phyloP scores from a whole-genome alignment of 257 asterid species.

The Lantana camara region DNA sequence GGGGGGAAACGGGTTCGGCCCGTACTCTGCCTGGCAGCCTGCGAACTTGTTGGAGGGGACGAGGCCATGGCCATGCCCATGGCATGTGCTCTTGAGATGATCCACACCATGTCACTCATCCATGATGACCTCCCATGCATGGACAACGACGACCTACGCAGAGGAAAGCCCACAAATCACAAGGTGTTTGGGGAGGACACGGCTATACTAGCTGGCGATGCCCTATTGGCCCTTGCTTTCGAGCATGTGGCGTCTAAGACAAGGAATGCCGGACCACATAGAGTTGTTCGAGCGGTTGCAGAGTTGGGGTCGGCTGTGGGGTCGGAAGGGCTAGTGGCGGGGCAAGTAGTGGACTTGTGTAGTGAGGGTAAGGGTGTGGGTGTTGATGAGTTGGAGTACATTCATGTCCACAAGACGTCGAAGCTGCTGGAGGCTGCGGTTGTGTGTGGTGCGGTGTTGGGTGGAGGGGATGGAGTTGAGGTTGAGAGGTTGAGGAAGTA shows the following conservation, averaged over 20 bases:
- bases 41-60: constrained; percentile 64
- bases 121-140: constrained; percentile 83
- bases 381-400: constrained; percentile 53
- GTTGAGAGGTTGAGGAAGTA: constrained; percentile 62
- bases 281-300: constrained; percentile 47
- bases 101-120: constrained; percentile 74
- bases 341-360: constrained; percentile 56
- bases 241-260: constrained; percentile 55
- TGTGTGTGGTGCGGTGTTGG: constrained; percentile 72
- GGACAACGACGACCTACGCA: constrained; percentile 66
- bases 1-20: constrained; percentile 71
- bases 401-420: constrained; percentile 70
- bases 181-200: constrained; percentile 63
- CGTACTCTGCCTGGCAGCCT: constrained; percentile 63
- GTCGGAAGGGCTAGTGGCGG: constrained; percentile 65
- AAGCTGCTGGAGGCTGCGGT: constrained; percentile 75
- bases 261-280: constrained; percentile 26
- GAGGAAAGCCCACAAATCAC: constrained; percentile 70
- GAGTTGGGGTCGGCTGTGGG: constrained; percentile 66
- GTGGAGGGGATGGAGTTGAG: constrained; percentile 52
- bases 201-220: constrained; percentile 71
- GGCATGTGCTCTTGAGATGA: constrained; percentile 72
- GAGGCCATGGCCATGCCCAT: constrained; percentile 48
- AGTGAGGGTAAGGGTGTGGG: constrained; percentile 58
- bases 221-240: constrained; percentile 64